These are phyloP conservation scores for Fusarium sp. DNA, from an alignment of 2,329 filamentous ascomycete genomes.

Conservation along the genomic window DNA sequence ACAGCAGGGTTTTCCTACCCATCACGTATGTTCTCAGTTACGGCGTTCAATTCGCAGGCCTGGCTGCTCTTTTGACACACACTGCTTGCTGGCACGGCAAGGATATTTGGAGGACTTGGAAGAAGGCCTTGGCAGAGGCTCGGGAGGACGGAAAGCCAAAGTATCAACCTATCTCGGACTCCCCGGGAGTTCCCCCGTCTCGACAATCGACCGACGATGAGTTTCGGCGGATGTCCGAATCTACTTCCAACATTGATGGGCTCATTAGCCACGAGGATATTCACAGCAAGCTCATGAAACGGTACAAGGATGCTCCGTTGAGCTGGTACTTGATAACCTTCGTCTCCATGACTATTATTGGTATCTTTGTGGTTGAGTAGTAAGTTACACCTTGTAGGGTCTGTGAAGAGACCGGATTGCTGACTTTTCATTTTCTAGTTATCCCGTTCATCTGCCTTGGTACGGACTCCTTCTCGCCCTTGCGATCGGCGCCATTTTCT, in stretches of 20 bases:
- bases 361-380: slow-evolving; percentile 90
- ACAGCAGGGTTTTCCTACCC: slow-evolving; percentile 87
- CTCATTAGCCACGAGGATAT: slow-evolving; percentile 83
- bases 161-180: slow-evolving; percentile 68
- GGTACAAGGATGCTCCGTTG: slow-evolving; percentile 86
- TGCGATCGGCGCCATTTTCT: slow-evolving; percentile 83
- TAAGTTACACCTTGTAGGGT: slow-evolving; percentile 59
- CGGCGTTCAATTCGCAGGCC: slow-evolving; percentile 86
- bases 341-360: slow-evolving; percentile 81
- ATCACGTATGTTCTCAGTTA: slow-evolving; percentile 92
- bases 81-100: slow-evolving; percentile 88
- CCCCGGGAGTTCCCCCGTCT: slow-evolving; percentile 36
- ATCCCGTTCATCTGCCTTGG: slow-evolving; percentile 87
- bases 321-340: slow-evolving; percentile 87
- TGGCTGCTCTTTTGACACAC: slow-evolving; percentile 85
- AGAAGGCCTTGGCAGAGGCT: slow-evolving; percentile 76
- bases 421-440: slow-evolving; percentile 62
- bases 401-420: neutral
- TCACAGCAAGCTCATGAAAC: slow-evolving; percentile 86
- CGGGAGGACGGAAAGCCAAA: slow-evolving; percentile 64
- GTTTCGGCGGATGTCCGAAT: slow-evolving; percentile 51
- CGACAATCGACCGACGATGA: slow-evolving; percentile 37
- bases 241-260: slow-evolving; percentile 63
- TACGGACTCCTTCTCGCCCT: slow-evolving; percentile 87
- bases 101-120: slow-evolving; percentile 86